Base-by-base conservation (phyloP, 2,329 filamentous ascomycete species). In the Westerdykella ornata region DNA sequence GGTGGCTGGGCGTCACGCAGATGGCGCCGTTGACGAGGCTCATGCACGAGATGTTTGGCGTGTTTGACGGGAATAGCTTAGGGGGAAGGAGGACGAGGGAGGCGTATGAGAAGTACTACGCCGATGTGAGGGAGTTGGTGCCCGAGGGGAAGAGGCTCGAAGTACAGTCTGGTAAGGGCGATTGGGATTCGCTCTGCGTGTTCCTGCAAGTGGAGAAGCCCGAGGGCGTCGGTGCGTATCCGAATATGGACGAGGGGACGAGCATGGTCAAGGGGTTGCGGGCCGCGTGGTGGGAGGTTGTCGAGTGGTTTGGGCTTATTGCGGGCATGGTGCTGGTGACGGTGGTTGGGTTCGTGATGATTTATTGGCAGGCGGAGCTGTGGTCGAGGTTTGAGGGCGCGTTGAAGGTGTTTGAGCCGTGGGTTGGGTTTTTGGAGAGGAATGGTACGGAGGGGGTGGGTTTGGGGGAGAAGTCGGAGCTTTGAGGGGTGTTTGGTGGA, bases 151-250 rank as follows among this genome's bases (percentile, higher is more conserved):
- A 42, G 16, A 34, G 63, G 19, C 39, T 65, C 14, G 58, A 63
- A 33, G 46, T 62, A 19, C 48, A 54, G n/a, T 46, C 51, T 2
- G 50, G 56, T 17, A 40, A 39, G 13, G 47, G 37, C 3, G 19
- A 22, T 7, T 65, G 61, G 61, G 46, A 51, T n/a, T 44, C 50
- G 16, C 38, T 65, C 15, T 63, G 59, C 39, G 35, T 43, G 2
- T 63, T 63, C 36, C 37, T 65, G 30, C 39, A 52, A 19, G 48
- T 56, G 8, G 57, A 53, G 1, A 44, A 55, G 16, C 43, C 41
- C 4, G 18, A 31, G 28, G 16, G 16, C 2, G n/a, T 33, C 9
- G 28, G 28, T 8, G 13, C 18, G 19, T 63, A 48, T 43, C 59
- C 59, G 8, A 35, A 19, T 16, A 29, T 53, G 35, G 44, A 48